These are phyloP conservation scores for Schwanniomyces polymorphus DNA, from an alignment of 805 yeast species.

Conservation along the genomic window DNA sequence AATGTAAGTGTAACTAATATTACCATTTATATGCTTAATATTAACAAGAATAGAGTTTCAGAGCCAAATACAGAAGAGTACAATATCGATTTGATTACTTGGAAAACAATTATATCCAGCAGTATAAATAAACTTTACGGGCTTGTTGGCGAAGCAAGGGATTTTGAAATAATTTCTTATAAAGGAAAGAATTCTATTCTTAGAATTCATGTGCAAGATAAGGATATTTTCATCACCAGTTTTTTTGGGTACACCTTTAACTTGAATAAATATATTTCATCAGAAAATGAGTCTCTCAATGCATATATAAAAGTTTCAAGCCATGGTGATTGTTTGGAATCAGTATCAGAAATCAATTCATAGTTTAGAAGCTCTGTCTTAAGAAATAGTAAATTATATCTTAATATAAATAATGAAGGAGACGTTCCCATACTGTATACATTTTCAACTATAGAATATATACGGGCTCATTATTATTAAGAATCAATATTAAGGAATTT, in stretches of 20 bases:
- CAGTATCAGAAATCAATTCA: slow-evolving; percentile 9
- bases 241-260: slow-evolving; percentile 30
- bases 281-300: slow-evolving; percentile 12
- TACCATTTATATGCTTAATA: neutral
- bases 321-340: slow-evolving; percentile 19
- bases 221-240: slow-evolving; percentile 27
- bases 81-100: slow-evolving; percentile 27
- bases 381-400: too few species aligned
- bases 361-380: neutral
- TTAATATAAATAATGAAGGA: too few species aligned
- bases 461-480: too few species aligned
- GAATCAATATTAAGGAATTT: too few species aligned
- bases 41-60: neutral
- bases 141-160: slow-evolving; percentile 31
- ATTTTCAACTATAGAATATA: too few species aligned
- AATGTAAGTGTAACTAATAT: slow-evolving; percentile 16
- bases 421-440: too few species aligned
- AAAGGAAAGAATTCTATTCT: slow-evolving; percentile 17
- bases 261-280: slow-evolving; percentile 23
- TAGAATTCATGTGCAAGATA: slow-evolving; percentile 29
- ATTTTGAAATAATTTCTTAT: slow-evolving; percentile 24
- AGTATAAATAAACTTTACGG: slow-evolving; percentile 31
- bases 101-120: slow-evolving; percentile 25
- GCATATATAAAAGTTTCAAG: slow-evolving; percentile 16
- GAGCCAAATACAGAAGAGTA: neutral